Conservation (phyloP, 2,329 filamentous ascomycete species). For the Mariannaea elegans region DNA sequence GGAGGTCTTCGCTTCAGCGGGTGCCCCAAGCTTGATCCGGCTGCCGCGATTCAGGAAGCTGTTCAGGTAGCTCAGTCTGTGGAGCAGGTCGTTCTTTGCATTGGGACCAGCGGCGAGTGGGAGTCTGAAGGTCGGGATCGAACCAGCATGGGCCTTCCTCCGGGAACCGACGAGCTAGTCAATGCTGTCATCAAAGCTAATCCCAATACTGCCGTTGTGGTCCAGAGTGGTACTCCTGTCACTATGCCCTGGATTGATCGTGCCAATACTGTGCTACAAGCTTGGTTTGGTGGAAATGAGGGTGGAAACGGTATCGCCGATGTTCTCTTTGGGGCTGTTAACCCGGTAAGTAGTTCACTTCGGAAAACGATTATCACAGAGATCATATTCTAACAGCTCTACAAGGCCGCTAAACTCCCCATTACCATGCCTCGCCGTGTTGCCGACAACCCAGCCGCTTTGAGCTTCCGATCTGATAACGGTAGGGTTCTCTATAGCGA, state of each 20-base stretch:
- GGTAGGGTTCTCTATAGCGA: slow-evolving; percentile 27
- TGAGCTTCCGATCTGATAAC: slow-evolving; percentile 30
- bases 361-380: background rate
- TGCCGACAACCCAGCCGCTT: slow-evolving; percentile 21
- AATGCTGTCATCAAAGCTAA: slow-evolving; percentile 21
- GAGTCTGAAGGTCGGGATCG: slow-evolving; percentile 29
- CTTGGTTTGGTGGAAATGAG: slow-evolving; percentile 33
- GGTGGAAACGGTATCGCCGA: slow-evolving; percentile 30
- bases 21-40: slow-evolving; percentile 22
- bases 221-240: slow-evolving; percentile 30
- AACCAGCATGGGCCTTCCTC: slow-evolving; percentile 26
- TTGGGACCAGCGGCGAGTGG: slow-evolving; percentile 28
- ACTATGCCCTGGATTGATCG: slow-evolving; percentile 28
- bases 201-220: slow-evolving; percentile 23
- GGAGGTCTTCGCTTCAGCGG: slow-evolving; percentile 28
- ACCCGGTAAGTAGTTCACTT: slow-evolving; percentile 19
- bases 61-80: slow-evolving; percentile 19
- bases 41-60: slow-evolving; percentile 16
- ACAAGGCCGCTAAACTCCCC: slow-evolving; percentile 27
- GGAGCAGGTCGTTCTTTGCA: slow-evolving; percentile 29
- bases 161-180: slow-evolving; percentile 24
- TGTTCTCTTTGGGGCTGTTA: slow-evolving; percentile 28
- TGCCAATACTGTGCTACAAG: slow-evolving; percentile 20
- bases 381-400: background rate
- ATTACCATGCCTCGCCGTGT: slow-evolving; percentile 27